phyloP scores from a whole-genome alignment of 2,329 filamentous ascomycete genomes.

The Neocucurbitaria cava region DNA sequence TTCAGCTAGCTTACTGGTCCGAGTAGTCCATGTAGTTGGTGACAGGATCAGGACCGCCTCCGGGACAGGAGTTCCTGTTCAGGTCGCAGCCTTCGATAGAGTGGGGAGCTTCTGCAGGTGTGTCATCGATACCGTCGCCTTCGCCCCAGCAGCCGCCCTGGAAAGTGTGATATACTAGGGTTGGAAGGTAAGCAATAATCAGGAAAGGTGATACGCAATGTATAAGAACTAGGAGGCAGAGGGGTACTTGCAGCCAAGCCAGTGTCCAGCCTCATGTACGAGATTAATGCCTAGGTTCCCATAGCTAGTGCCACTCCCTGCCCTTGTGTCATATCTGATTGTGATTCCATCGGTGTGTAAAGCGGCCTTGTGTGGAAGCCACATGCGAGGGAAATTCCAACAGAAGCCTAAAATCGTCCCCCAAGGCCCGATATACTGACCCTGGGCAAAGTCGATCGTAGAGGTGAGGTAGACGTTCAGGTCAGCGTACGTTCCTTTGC shows the following conservation, averaged over 20 bases:
- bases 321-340: slow-evolving; percentile 25
- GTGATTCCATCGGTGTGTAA: slow-evolving; percentile 35
- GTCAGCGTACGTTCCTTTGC: slow-evolving; percentile 31
- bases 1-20: slow-evolving; percentile 18
- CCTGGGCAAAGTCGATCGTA: slow-evolving; percentile 1
- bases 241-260: slow-evolving; percentile 29
- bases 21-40: slow-evolving; percentile 48
- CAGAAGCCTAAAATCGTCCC: neutral
- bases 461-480: slow-evolving; percentile 38
- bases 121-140: slow-evolving; percentile 39
- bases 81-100: slow-evolving; percentile 29
- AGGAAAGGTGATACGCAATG: too few relatives aligned
- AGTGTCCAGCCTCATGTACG: slow-evolving; percentile 45
- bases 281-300: slow-evolving; percentile 34
- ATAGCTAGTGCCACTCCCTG: slow-evolving; percentile 19
- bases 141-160: slow-evolving; percentile 32
- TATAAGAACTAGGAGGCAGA: neutral
- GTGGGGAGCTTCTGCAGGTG: slow-evolving; percentile 24
- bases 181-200: neutral
- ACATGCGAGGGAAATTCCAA: slow-evolving; percentile 21
- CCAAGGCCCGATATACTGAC: neutral
- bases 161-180: slow-evolving; percentile 37
- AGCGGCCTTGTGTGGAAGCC: too few relatives aligned
- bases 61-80: slow-evolving; percentile 36
- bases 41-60: slow-evolving; percentile 37